phyloP scores from a whole-genome alignment of 495 filamentous ascomycete genomes.

The Penicillium salamii region DNA sequence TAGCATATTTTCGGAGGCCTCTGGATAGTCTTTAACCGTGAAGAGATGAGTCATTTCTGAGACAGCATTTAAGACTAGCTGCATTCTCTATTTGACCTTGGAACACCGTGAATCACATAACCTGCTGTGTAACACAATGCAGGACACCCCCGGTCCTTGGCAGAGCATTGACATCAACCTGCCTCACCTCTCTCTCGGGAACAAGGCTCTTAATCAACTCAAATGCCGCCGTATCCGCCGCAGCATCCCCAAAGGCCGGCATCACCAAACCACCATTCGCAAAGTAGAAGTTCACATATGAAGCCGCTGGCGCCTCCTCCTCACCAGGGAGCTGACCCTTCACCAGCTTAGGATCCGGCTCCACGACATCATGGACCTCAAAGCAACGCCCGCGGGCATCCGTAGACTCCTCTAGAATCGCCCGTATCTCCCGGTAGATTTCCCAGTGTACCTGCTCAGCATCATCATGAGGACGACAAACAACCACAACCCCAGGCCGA shows the following conservation, averaged over 20 bases:
- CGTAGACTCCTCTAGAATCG: constrained; percentile 14
- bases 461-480: constrained; percentile 21
- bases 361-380: constrained; percentile 27
- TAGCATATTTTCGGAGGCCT: no score
- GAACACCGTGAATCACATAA: constrained; percentile 20
- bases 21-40: no score
- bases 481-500: constrained; percentile 31
- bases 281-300: constrained; percentile 39
- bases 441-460: constrained; percentile 21
- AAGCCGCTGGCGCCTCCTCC: constrained; percentile 24
- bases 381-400: constrained; percentile 29
- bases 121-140: constrained; percentile 37
- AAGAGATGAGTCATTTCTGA: no score
- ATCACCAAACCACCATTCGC: constrained; percentile 32
- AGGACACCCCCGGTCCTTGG: constrained; percentile 31
- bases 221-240: constrained; percentile 24
- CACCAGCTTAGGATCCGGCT: constrained; percentile 28
- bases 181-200: constrained; percentile 23
- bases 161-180: constrained; percentile 27
- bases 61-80: no score
- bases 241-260: constrained; percentile 32
- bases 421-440: constrained; percentile 28
- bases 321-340: constrained; percentile 16
- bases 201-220: constrained; percentile 21
- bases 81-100: no score